Evolutionary conservation across 1,284 basidiomycete genomes (phyloP).

Genomic region (Chondrostereum purpureum): DNA sequence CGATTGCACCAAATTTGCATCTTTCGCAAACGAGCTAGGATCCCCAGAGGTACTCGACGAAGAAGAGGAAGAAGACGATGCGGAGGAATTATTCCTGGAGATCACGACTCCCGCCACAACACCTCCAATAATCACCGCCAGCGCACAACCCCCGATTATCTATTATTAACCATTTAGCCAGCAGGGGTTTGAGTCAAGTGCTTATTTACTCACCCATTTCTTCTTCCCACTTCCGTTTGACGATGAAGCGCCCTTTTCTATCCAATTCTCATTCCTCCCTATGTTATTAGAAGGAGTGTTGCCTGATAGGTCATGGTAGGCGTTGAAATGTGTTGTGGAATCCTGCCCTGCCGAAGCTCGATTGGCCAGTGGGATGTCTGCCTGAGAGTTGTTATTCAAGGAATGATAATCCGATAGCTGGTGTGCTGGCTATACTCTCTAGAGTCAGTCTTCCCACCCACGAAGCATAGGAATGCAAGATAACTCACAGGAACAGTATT

Average conservation of each 20-base stretch:
- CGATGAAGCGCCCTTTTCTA: constrained; percentile 4
- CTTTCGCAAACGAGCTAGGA: constrained; percentile 59
- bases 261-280: too few species aligned
- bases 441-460: neutral
- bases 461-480: neutral
- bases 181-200: too few species aligned
- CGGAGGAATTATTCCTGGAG: constrained; percentile 25
- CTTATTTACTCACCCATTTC: constrained; percentile 2
- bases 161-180: constrained; percentile 14
- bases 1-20: constrained; percentile 50
- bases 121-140: constrained; percentile 21
- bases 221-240: neutral
- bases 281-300: neutral
- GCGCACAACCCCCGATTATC: constrained; percentile 27
- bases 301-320: neutral
- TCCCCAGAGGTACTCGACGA: constrained; percentile 41
- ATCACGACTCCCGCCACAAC: constrained; percentile 25
- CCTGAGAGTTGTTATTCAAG: constrained; percentile 3
- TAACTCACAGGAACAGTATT: constrained; percentile 16
- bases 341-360: neutral
- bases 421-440: constrained; percentile 9
- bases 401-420: constrained; percentile 2
- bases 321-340: neutral
- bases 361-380: constrained; percentile 4
- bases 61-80: constrained; percentile 6